phyloP scores from a whole-genome alignment of 768 basidiomycete genomes.

The Boletus rubescentipes region DNA sequence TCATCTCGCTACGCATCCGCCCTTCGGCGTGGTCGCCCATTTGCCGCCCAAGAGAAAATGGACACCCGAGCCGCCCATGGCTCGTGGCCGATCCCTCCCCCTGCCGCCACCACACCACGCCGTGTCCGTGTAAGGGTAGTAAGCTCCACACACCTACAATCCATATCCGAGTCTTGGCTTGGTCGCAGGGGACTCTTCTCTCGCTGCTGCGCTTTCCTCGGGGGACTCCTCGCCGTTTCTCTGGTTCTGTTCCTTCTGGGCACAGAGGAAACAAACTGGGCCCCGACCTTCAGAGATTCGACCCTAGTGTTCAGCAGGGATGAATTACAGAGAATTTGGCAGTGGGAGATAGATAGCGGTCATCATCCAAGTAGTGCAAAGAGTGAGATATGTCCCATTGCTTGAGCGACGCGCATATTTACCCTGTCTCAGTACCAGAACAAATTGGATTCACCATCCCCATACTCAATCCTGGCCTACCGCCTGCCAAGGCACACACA shows the following conservation, averaged over 20 bases:
- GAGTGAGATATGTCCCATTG: constrained; percentile 45
- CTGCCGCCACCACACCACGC: constrained; percentile 47
- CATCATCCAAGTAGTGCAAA: constrained; percentile 77
- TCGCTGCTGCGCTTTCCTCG: constrained; percentile 49
- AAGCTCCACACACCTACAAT: constrained; percentile 41
- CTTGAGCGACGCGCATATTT: constrained; percentile 7
- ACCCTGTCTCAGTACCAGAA: constrained; percentile 51
- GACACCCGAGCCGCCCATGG: constrained; percentile 20
- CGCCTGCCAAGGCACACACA: constrained; percentile 43
- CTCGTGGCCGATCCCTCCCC: constrained; percentile 55
- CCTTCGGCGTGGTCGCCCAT: constrained; percentile 21
- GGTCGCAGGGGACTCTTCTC: constrained; percentile 57
- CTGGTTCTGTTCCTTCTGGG: constrained; percentile 40
- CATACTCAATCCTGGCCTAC: constrained; percentile 68
- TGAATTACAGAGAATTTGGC: constrained; percentile 85
- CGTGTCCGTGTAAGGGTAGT: constrained; percentile 59
- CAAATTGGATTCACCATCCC: constrained; percentile 54
- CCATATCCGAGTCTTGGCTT: constrained; percentile 46
- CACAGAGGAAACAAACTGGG: constrained; percentile 46
- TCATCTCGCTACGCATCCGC: constrained; percentile 6
- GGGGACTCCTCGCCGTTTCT: constrained; percentile 48
- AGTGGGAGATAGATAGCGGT: constrained; percentile 89
- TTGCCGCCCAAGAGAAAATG: constrained; percentile 41
- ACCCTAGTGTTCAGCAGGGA: constrained; percentile 70
- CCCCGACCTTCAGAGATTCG: constrained; percentile 42